phyloP scores from a whole-genome alignment of 2,329 filamentous ascomycete species.

The Coniochaeta prunicola region DNA sequence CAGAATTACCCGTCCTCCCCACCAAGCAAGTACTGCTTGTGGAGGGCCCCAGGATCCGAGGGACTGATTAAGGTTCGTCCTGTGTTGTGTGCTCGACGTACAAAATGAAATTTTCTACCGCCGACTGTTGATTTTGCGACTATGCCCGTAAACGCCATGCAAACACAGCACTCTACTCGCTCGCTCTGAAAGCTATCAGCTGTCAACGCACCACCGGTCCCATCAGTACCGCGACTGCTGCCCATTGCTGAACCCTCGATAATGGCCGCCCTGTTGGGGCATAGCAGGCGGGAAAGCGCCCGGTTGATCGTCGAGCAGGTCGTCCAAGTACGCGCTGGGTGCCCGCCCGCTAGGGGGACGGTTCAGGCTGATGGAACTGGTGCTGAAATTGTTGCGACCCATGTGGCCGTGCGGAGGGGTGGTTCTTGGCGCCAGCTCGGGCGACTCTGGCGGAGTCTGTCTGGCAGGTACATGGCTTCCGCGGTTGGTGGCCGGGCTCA shows the following conservation, averaged over 20 bases:
- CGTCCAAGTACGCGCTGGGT: conserved; percentile 84
- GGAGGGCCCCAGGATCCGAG: background rate
- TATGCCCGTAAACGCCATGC: background rate
- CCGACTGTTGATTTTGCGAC: background rate
- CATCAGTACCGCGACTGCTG: background rate
- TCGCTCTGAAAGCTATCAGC: background rate
- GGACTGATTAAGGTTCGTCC: background rate
- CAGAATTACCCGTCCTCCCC: background rate
- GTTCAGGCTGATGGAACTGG: conserved; percentile 61
- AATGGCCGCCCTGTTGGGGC: background rate
- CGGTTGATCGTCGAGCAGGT: conserved; percentile 73
- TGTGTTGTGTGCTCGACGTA: background rate
- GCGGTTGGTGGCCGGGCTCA: conserved; percentile 51
- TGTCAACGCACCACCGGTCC: background rate
- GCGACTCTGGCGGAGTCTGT: conserved; percentile 59
- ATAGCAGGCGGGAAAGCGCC: conserved; percentile 36
- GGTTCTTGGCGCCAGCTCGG: conserved; percentile 35
- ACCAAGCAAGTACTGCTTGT: background rate
- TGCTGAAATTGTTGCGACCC: conserved; percentile 39
- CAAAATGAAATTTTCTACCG: background rate
- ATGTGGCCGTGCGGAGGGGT: conserved; percentile 17
- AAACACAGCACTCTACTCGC: background rate
- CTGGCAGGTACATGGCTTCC: conserved; percentile 37
- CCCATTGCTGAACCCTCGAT: background rate
- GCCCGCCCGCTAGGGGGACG: conserved; percentile 62